Base-by-base conservation (phyloP, 2,329 filamentous ascomycete species). In the Phaeoacremonium minimum region DNA sequence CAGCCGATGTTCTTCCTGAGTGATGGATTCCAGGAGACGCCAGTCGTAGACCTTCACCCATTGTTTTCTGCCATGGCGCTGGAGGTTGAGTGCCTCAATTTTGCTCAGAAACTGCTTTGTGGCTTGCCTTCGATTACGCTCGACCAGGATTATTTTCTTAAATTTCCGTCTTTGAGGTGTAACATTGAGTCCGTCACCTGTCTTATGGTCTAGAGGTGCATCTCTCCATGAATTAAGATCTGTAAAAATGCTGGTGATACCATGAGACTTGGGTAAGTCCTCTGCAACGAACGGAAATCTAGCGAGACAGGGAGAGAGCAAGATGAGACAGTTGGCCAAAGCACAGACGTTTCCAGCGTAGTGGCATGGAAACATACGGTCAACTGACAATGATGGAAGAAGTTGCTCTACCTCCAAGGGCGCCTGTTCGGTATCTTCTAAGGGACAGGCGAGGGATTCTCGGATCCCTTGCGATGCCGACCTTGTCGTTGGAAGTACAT, bases 231-330 rank as follows among this genome's bases (percentile, higher is more conserved):
- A 44, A 11, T 53, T 45, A 1, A 64, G 53, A 5, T 69, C 54
- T 0, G 51, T 49, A 2, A 60, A 44, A 13, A 61, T 53, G 1
- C 50, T 36, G 3, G 44, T 20, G 26, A 73, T 51, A 2, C 69
- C 70, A 29, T 77, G 73, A 1, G 47, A 48, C 2, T 44, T 41
- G 2, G 75, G 51, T 0, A 75, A 48, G 15, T 57, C 49, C 2
- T 64, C 57, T 0, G 57, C 57, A 6, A 69, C 48, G 44, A 54
- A 55, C 1, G 55, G 55, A 8, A 56, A 56, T 3, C 48, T 39
- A 11, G 64, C 49, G 13, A 73, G 60, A 33, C 59, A 65, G 0
- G 64, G 63, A 0, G 67, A 57, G 3, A 75, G 49, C 2, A 76
- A 42, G 19, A 76, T 45, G 0, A 52, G 49, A 22, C 45, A 57